Percentiles rank a stretch among this genome's conserved stretches.
Evolutionary conservation across 2,329 filamentous ascomycete species (phyloP).

Genomic region (Chaetothyriales sp.): DNA sequence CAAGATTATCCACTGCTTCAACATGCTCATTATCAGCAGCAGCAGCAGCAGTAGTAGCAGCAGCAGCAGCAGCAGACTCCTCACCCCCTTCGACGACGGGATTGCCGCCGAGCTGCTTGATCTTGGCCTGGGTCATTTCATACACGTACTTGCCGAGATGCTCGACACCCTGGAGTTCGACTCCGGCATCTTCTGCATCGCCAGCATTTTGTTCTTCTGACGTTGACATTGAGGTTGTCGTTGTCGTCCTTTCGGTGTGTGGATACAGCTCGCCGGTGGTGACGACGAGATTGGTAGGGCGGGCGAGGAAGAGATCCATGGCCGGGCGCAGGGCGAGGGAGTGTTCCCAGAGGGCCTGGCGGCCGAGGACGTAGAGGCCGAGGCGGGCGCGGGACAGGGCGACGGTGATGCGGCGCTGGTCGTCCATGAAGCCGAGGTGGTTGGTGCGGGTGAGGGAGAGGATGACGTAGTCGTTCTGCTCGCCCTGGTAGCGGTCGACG

Average conservation of each 20-base stretch:
- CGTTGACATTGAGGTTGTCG: too few relatives aligned
- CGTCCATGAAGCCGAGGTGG: slow-evolving; percentile 78
- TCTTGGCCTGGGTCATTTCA: slow-evolving; percentile 74
- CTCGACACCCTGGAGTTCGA: slow-evolving; percentile 77
- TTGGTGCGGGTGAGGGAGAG: slow-evolving; percentile 82
- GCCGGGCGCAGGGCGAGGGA: slow-evolving; percentile 78
- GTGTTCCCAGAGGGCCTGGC: slow-evolving; percentile 72
- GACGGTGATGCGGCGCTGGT: slow-evolving; percentile 84
- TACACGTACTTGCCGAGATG: slow-evolving; percentile 92
- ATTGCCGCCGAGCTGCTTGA: slow-evolving; percentile 40
- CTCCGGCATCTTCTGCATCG: slow-evolving; percentile 19
- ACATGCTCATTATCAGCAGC: slow-evolving; percentile 24
- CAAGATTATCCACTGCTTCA: slow-evolving; percentile 23
- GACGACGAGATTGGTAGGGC: slow-evolving; percentile 67
- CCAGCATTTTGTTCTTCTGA: too few relatives aligned
- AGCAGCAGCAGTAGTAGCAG: slow-evolving; percentile 20
- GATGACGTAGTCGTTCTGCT: slow-evolving; percentile 97
- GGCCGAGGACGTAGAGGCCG: slow-evolving; percentile 81
- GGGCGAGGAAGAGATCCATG: slow-evolving; percentile 60
- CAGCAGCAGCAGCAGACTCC: too few relatives aligned
- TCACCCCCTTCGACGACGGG: slow-evolving; percentile 21
- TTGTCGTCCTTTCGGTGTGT: slow-evolving; percentile 37
- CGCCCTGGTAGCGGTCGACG: slow-evolving; percentile 96
- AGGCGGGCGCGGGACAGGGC: slow-evolving; percentile 83
- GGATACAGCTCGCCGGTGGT: slow-evolving; percentile 80